These are phyloP conservation scores for Sarocladium strictum DNA, from an alignment of 2,329 filamentous ascomycete species.

Conservation along the genomic window DNA sequence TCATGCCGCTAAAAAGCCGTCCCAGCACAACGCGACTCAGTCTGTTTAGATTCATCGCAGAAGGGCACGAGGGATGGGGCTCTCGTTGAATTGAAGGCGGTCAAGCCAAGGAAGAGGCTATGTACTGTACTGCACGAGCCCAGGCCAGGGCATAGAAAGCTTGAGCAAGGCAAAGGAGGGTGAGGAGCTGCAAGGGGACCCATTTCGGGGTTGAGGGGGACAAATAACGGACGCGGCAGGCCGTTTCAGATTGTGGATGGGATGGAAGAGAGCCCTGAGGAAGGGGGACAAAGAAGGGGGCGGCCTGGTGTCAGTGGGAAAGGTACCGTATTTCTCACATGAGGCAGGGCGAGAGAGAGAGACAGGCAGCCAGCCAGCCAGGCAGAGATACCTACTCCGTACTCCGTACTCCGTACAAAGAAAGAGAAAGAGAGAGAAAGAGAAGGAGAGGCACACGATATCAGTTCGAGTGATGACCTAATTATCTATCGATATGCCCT, in stretches of 20 bases:
- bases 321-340: neutral
- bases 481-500: no score
- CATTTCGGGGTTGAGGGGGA: neutral
- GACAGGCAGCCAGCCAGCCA: no score
- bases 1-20: neutral
- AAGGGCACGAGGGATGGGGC: neutral
- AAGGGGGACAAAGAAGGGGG: neutral
- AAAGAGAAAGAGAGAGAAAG: no score
- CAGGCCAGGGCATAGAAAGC: neutral
- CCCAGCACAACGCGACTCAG: neutral
- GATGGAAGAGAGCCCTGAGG: neutral
- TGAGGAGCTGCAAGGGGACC: neutral
- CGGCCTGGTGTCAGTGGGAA: neutral
- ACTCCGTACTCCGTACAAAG: no score
- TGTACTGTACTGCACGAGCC: neutral
- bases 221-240: neutral
- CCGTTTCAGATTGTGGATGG: slow-evolving; percentile 3
- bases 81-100: neutral
- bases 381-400: neutral
- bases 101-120: neutral
- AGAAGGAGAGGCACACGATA: no score
- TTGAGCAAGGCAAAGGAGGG: neutral
- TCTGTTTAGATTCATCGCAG: neutral
- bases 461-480: no score
- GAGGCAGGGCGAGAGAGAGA: no score